Evolutionary conservation across 1,284 basidiomycete genomes (phyloP).

Genomic region (Apiotrichum gracile): DNA sequence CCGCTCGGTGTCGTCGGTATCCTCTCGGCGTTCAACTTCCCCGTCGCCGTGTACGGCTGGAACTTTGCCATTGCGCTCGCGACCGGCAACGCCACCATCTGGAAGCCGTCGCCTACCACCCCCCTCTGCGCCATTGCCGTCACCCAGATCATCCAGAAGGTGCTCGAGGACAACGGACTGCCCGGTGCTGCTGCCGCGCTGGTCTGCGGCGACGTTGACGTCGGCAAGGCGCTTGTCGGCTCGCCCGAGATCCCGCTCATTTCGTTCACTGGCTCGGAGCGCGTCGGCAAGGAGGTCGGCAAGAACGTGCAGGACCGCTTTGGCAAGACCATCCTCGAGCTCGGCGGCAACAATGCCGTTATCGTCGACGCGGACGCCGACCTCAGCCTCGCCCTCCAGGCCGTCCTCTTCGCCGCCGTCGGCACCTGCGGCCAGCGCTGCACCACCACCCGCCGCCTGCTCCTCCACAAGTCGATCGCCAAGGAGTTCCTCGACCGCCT

Average conservation of each 20-base stretch:
- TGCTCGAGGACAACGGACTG: conserved; percentile 73
- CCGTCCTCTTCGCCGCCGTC: conserved; percentile 81
- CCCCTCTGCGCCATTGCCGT: conserved; percentile 77
- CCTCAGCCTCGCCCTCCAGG: conserved; percentile 74
- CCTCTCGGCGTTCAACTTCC: conserved; percentile 87
- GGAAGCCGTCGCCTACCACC: conserved; percentile 90
- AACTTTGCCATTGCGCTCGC: conserved; percentile 83
- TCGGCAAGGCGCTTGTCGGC: conserved; percentile 71
- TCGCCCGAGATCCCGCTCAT: conserved; percentile 74
- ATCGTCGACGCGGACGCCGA: conserved; percentile 92
- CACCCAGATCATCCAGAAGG: conserved; percentile 71
- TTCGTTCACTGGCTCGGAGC: conserved; percentile 90
- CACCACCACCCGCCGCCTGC: conserved; percentile 84
- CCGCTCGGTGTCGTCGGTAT: conserved; percentile 89
- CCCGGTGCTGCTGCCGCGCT: conserved; percentile 77
- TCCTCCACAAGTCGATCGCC: conserved; percentile 76
- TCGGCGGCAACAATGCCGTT: conserved; percentile 91
- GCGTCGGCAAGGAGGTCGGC: conserved; percentile 78
- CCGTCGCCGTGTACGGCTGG: conserved; percentile 70
- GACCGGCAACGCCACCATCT: conserved; percentile 82
- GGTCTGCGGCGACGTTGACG: conserved; percentile 73
- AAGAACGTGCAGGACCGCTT: conserved; percentile 61
- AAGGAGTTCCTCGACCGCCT: conserved; percentile 68
- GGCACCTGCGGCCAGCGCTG: conserved; percentile 94
- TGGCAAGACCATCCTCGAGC: conserved; percentile 64